phyloP scores from a whole-genome alignment of 495 filamentous ascomycete genomes.

The Penicillium argentinense region DNA sequence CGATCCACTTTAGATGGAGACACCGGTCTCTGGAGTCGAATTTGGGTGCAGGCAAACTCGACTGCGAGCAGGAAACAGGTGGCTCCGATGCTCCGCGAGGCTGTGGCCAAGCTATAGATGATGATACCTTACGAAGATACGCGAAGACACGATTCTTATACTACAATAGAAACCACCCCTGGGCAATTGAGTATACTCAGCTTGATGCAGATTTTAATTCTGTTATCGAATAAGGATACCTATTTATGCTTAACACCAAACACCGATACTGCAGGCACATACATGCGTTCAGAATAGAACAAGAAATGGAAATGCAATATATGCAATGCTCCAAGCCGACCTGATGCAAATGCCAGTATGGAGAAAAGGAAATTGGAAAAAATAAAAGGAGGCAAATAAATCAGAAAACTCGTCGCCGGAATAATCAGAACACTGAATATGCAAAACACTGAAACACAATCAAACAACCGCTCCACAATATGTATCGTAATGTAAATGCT shows the following conservation, averaged over 20 bases:
- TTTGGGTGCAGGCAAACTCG: conserved; percentile 69
- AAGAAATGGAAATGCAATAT: conserved; percentile 21
- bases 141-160: background rate
- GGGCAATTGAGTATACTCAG: too few species aligned
- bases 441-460: conserved; percentile 13
- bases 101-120: conserved; percentile 44
- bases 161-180: too few species aligned
- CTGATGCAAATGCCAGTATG: conserved; percentile 32
- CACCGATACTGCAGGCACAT: conserved; percentile 4
- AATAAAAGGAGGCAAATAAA: conserved; percentile 9
- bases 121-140: background rate
- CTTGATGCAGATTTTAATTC: background rate
- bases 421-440: background rate
- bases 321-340: conserved; percentile 28
- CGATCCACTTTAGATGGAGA: conserved; percentile 26
- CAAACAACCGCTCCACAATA: conserved; percentile 3
- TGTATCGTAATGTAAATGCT: conserved; percentile 3
- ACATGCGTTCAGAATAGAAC: conserved; percentile 3
- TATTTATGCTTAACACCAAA: conserved; percentile 14
- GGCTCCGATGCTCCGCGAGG: conserved; percentile 74
- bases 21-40: conserved; percentile 27
- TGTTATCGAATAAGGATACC: conserved; percentile 5
- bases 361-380: conserved; percentile 10
- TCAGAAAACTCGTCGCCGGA: background rate
- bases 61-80: conserved; percentile 84